Base-by-base conservation (phyloP, 1,139 yeast genomes). In the Protomyces pachydermus region DNA sequence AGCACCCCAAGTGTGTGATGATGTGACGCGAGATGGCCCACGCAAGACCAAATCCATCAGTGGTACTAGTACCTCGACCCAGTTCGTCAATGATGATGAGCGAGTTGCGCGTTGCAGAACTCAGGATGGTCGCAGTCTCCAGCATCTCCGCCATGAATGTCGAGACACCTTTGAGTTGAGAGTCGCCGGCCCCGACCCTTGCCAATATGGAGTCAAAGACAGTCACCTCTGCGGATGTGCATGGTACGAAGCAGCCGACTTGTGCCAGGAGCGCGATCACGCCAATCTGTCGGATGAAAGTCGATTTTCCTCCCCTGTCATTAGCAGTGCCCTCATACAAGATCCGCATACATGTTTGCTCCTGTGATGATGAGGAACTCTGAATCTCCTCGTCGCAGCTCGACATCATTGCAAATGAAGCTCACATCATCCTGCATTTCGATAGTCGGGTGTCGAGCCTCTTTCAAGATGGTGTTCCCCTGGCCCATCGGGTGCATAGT, bases 121-220 rank as follows among this genome's bases (percentile, higher is more conserved):
- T 88, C 69, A 93, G 80, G 69, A 93, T 93, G 0, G 96, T 86
- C 0, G 97, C 90, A 39, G 97, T 93, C 72, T 93, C 98, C 67
- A 93, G 80, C 98, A 93, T 93, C 74, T 93, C 98, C 50, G 95
- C 91, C 98, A 93, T 93, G 71, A 93, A 93, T 0, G 98, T 93
- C 0, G 97, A 91, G 51, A 93, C 89, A 28, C 98, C 98, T 75
- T 91, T 91, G 71, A 93, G 80, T 75, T 93, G 98, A 0, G 97
- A 91, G 74, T 93, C 98, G 9, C 97, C 96, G 1, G 98, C 98
- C 16, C 98, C 98, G n/a, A 93, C 97, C 71, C 98, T 84, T 14
- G 98, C 95, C 67, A 93, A 80, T 12, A 93, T 88, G 1, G 97
- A 91, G 76, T 93, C 98, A 68, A 91, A 90, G 1, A 93, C 80